Percentiles rank a stretch among this genome's conserved stretches.
phyloP scores from a whole-genome alignment of 2,329 filamentous ascomycete genomes.

The Fusarium armeniacum region DNA sequence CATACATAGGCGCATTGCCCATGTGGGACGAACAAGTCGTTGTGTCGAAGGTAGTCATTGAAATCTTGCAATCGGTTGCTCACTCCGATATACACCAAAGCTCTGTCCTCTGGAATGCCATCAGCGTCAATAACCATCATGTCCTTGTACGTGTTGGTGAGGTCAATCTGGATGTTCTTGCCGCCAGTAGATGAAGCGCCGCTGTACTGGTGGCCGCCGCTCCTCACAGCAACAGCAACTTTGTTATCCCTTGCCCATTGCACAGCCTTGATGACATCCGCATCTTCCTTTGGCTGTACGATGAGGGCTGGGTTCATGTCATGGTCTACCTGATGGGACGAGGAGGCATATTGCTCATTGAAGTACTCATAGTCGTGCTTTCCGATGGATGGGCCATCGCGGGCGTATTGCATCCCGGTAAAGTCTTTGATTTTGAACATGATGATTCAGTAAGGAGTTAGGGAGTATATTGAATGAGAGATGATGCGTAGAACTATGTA shows the following conservation, averaged over 20 bases:
- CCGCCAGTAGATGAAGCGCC: constrained; percentile 62
- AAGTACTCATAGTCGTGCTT: constrained; percentile 39
- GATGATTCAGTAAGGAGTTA: not conserved
- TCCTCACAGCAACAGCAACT: constrained; percentile 61
- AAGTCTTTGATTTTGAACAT: constrained; percentile 45
- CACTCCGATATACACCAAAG: constrained; percentile 57
- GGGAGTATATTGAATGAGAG: not conserved
- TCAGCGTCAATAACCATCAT: constrained; percentile 48
- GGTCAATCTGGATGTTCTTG: constrained; percentile 62
- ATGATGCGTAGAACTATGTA: not conserved
- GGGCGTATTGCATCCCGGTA: constrained; percentile 46
- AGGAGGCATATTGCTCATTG: constrained; percentile 60
- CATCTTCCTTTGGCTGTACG: constrained; percentile 58
- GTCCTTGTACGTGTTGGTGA: constrained; percentile 55
- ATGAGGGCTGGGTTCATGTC: constrained; percentile 62
- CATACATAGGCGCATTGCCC: constrained; percentile 63
- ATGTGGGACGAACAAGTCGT: constrained; percentile 61
- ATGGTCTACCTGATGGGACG: constrained; percentile 58
- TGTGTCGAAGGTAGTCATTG: constrained; percentile 58
- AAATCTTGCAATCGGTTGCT: constrained; percentile 60
- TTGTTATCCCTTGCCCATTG: constrained; percentile 58
- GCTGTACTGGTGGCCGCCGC: constrained; percentile 65
- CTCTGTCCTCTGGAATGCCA: constrained; percentile 49
- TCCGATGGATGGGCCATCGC: constrained; percentile 24
- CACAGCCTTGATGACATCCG: constrained; percentile 59